These are phyloP conservation scores for Bipolaris victoriae DNA, from an alignment of 2,329 filamentous ascomycete genomes.

Conservation along the genomic window DNA sequence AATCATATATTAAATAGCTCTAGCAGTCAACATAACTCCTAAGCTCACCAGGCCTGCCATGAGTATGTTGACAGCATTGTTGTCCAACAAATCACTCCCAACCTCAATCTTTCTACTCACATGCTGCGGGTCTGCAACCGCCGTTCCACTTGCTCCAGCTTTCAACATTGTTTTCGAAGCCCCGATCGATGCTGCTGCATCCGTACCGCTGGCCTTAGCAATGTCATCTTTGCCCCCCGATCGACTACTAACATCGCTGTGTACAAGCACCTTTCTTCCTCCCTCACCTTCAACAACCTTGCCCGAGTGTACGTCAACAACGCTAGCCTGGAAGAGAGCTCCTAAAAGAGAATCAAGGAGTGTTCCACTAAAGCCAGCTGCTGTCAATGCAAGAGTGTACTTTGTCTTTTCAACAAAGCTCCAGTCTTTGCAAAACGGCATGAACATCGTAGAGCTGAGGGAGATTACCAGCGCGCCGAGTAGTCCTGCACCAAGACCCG, in stretches of 20 bases:
- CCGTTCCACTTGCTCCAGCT: slow-evolving; percentile 30
- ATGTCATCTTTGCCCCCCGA: slow-evolving; percentile 47
- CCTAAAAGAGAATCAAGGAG: slow-evolving; percentile 88
- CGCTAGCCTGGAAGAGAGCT: slow-evolving; percentile 82
- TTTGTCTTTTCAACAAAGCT: slow-evolving; percentile 26
- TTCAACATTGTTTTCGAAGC: slow-evolving; percentile 44
- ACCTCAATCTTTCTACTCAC: slow-evolving; percentile 65
- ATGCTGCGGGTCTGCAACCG: slow-evolving; percentile 45
- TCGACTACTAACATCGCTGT: slow-evolving; percentile 52
- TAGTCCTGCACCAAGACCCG: slow-evolving; percentile 75
- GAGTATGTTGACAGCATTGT: slow-evolving; percentile 92
- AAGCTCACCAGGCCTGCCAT: slow-evolving; percentile 87
- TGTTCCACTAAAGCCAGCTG: slow-evolving; percentile 80
- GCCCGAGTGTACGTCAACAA: slow-evolving; percentile 80
- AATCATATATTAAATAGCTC: slow-evolving; percentile 40
- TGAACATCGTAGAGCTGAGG: slow-evolving; percentile 68
- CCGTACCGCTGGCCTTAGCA: slow-evolving; percentile 42
- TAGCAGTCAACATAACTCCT: slow-evolving; percentile 68
- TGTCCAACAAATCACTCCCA: slow-evolving; percentile 78
- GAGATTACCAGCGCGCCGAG: slow-evolving; percentile 75
- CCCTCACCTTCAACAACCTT: slow-evolving; percentile 89
- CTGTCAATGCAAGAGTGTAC: slow-evolving; percentile 63
- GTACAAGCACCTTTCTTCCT: slow-evolving; percentile 62
- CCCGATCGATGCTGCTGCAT: slow-evolving; percentile 24
- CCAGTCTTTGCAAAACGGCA: slow-evolving; percentile 68